Conservation (phyloP, 768 basidiomycete species). For the Cantharellus anzutake region DNA sequence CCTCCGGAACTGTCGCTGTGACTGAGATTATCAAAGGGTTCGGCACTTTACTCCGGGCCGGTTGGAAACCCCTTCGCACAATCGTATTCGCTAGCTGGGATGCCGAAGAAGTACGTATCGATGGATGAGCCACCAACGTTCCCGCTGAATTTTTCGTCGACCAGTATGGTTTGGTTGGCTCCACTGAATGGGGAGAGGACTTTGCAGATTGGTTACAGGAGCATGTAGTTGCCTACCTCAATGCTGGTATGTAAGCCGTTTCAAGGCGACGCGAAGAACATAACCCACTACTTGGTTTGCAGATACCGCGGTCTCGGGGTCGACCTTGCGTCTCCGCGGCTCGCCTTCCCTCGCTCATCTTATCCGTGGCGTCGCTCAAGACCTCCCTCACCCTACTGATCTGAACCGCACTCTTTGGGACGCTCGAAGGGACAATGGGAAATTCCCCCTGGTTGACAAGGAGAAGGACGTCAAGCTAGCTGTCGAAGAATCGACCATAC, state of each 20-base stretch:
- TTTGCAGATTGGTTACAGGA: constrained; percentile 63
- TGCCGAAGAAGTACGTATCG: constrained; percentile 34
- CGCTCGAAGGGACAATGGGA: constrained; percentile 40
- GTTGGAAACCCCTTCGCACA: constrained; percentile 72
- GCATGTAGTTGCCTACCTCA: constrained; percentile 73
- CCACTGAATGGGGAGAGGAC: constrained; percentile 90
- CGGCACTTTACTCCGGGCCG: constrained; percentile 41
- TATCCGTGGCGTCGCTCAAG: constrained; percentile 43
- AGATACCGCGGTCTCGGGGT: constrained; percentile 46
- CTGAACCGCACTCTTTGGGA: constrained; percentile 58
- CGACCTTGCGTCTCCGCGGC: constrained; percentile 33
- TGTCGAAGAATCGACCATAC: constrained; percentile 1
- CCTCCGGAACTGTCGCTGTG: constrained; percentile 59
- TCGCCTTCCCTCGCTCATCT: constrained; percentile 76
- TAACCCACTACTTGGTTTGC: not conserved
- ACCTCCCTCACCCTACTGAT: constrained; percentile 55
- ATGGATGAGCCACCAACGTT: not conserved
- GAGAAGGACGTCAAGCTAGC: constrained; percentile 11
- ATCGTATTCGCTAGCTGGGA: constrained; percentile 62
- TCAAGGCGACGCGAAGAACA: too few species aligned
- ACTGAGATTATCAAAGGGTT: constrained; percentile 63
- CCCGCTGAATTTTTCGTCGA: not conserved
- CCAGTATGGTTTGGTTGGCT: constrained; percentile 53
- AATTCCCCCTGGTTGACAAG: constrained; percentile 23
- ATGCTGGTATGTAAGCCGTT: constrained; percentile 31